Evolutionary conservation across 176 grass and related monocot genomes (phyloP), one percentile per base, ranked within the genome.

Genomic region (Musa beccarii): DNA sequence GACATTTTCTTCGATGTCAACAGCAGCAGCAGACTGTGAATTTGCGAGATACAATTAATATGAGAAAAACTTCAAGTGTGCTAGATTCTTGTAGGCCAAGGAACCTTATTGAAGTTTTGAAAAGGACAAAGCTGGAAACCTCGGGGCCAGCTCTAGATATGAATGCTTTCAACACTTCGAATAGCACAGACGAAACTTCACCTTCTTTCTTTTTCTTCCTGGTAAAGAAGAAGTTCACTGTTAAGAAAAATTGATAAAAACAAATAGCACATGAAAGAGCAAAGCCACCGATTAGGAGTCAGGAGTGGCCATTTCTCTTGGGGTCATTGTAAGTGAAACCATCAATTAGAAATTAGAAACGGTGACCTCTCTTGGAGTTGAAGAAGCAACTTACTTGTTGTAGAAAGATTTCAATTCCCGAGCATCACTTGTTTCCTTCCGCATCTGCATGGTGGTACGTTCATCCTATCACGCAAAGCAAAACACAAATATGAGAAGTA

Each of bases 341-440:
- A 63, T 2, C 26, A 54, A 28, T 49, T n/a, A 75, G 19, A 8
- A 72, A 19, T n/a, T 6, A 19, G 52, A 43, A 54, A 55, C 52
- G 6, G 53, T 74, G 11, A 50, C 1, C 9, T 28, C 20, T 59
- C 49, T 51, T 55, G 59, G 16, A 23, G 66, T 66, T 49, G 50
- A 81, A 50, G 66, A 65, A 81, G 22, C 20, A 72, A 82, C 74
- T 81, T 88, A 93, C 93, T 80, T 86, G 53, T 92, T 73, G 61
- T 55, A 89, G 84, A 93, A 97, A 65, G 28, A 92, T 75, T 68
- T 89, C 63, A 97, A 84, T 83, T 97, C 94, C 64, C 80, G 75
- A 84, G 90, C 84, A 87, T 97, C 90, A 89, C 53, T 83, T 64
- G 76, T 97, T 83, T 90, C 88, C 76, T 79, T 92, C 81, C 85